phyloP scores from a whole-genome alignment of 208 protist genomes.

The Spongospora subterranea region DNA sequence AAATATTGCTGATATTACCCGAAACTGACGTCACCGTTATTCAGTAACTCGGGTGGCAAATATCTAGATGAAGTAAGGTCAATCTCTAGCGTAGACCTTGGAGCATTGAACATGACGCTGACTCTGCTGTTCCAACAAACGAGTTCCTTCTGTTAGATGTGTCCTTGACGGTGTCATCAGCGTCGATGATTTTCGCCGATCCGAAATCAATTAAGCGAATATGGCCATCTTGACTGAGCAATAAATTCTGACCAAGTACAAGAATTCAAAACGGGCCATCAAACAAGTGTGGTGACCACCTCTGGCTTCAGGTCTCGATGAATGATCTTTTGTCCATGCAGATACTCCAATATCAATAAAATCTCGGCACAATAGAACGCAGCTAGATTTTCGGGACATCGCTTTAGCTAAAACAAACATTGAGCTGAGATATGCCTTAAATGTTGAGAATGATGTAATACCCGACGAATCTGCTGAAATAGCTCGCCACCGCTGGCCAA shows the following conservation, averaged over 20 bases:
- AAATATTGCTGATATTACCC: background rate
- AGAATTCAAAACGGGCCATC: background rate
- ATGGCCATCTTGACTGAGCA: constrained; percentile 11
- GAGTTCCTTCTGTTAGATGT: background rate
- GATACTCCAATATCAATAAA: constrained; percentile 69
- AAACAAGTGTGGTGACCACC: background rate
- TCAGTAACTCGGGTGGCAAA: constrained; percentile 28
- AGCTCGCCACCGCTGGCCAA: constrained; percentile 28
- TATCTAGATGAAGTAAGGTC: background rate
- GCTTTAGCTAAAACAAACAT: background rate
- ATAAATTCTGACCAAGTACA: constrained; percentile 3
- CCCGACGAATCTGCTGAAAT: constrained; percentile 14
- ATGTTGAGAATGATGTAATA: background rate
- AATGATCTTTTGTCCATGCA: constrained; percentile 65
- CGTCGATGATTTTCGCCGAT: background rate
- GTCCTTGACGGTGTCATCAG: background rate
- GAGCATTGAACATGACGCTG: background rate
- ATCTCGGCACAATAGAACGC: constrained; percentile 29
- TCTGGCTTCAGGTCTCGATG: constrained; percentile 73
- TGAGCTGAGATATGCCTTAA: background rate
- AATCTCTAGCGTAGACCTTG: too few species aligned
- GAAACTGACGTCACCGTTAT: background rate
- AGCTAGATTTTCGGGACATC: background rate
- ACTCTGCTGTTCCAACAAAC: constrained; percentile 52
- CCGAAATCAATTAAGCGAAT: constrained; percentile 45